These are phyloP conservation scores for Daphne laureola DNA, from an alignment of 441 rosid genomes.

Conservation along the genomic window DNA sequence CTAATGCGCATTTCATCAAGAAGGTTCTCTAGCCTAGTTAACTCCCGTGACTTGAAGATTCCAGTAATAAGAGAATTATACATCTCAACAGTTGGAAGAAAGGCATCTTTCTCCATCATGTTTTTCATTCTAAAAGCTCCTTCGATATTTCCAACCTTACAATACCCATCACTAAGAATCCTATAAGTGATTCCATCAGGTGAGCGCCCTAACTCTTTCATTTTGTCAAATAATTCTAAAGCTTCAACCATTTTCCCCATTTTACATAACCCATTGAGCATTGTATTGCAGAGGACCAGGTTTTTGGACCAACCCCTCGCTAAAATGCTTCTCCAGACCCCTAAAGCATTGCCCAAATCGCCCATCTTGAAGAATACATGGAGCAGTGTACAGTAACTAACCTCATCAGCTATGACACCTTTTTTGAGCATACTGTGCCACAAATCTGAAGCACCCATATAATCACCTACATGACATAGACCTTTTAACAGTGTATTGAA, in stretches of 20 bases:
- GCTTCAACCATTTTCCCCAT: slow-evolving; percentile 65
- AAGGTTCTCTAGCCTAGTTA: slow-evolving; percentile 29
- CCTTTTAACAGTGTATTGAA: slow-evolving; percentile 81
- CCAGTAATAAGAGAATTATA: slow-evolving; percentile 64
- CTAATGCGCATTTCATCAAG: slow-evolving; percentile 34
- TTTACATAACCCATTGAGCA: slow-evolving; percentile 72
- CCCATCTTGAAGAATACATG: slow-evolving; percentile 58
- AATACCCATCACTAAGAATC: slow-evolving; percentile 61
- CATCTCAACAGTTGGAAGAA: slow-evolving; percentile 48
- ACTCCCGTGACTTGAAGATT: slow-evolving; percentile 41
- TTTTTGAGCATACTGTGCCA: slow-evolving; percentile 57
- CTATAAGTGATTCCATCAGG: slow-evolving; percentile 71
- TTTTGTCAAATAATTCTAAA: slow-evolving; percentile 43
- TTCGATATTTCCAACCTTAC: slow-evolving; percentile 51
- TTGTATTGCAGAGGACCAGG: slow-evolving; percentile 49
- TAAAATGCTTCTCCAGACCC: slow-evolving; percentile 60
- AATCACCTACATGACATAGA: slow-evolving; percentile 37
- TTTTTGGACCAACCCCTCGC: slow-evolving; percentile 54
- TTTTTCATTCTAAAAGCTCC: slow-evolving; percentile 50
- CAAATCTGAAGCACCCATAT: slow-evolving; percentile 48
- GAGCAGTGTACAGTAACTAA: slow-evolving; percentile 63
- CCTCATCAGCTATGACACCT: slow-evolving; percentile 39
- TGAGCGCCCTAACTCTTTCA: slow-evolving; percentile 45
- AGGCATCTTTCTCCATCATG: slow-evolving; percentile 38
- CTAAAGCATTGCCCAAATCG: slow-evolving; percentile 43